Evolutionary conservation across 1,139 yeast genomes (phyloP).

Genomic region (Neolecta irregularis): DNA sequence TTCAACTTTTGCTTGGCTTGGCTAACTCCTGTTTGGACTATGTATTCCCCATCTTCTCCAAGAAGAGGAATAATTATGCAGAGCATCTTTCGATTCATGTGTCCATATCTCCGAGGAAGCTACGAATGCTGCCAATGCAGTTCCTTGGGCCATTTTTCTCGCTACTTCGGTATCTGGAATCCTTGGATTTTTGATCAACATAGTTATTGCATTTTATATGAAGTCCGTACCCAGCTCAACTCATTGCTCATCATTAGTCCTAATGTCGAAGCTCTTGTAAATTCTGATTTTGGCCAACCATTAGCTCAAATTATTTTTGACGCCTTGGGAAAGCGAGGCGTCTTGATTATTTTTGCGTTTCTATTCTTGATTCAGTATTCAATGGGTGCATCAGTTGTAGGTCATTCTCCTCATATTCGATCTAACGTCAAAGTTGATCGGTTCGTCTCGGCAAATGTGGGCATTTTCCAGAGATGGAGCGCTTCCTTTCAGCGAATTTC

Average conservation of each 20-base stretch:
- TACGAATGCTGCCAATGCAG: slow-evolving; percentile 46
- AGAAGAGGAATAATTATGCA: too few species aligned
- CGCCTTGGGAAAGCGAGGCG: slow-evolving; percentile 53
- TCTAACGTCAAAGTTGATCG: too few species aligned
- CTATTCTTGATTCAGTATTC: slow-evolving; percentile 24
- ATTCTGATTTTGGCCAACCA: slow-evolving; percentile 10
- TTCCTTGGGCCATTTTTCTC: slow-evolving; percentile 47
- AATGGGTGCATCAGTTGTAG: too few species aligned
- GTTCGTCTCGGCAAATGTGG: slow-evolving; percentile 53
- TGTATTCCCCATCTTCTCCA: too few species aligned
- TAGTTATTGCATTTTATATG: slow-evolving; percentile 27
- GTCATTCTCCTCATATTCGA: too few species aligned
- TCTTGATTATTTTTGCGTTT: slow-evolving; percentile 21
- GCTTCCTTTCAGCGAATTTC: slow-evolving; percentile 40
- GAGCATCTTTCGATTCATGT: slow-evolving; percentile 50
- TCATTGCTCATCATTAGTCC: too few species aligned
- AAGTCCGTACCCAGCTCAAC: too few species aligned
- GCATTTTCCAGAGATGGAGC: slow-evolving; percentile 86
- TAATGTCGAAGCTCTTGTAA: slow-evolving; percentile 5
- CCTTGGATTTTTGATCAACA: slow-evolving; percentile 17
- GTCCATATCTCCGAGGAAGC: slow-evolving; percentile 62
- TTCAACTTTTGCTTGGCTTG: slow-evolving; percentile 48
- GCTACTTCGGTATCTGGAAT: slow-evolving; percentile 42
- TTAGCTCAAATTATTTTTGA: slow-evolving; percentile 51
- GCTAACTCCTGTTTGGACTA: slow-evolving; percentile 40